Evolutionary conservation across 768 basidiomycete genomes (phyloP).

Genomic region (Naganishia antarctica): DNA sequence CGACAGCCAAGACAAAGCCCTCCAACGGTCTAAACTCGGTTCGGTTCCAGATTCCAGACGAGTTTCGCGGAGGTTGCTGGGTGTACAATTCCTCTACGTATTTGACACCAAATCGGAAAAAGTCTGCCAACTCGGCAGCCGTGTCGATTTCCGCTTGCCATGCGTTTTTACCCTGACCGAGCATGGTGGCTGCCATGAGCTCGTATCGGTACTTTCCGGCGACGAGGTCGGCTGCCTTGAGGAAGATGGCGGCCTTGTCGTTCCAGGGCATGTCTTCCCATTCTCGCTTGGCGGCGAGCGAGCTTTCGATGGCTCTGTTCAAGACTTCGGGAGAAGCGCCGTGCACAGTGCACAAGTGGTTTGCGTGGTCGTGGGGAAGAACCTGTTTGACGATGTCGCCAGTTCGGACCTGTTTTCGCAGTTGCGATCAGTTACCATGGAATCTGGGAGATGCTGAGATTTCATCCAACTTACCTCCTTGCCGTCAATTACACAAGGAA

Average conservation of each 20-base stretch:
- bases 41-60: conserved; percentile 88
- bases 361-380: conserved; percentile 79
- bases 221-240: conserved; percentile 93
- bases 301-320: conserved; percentile 73
- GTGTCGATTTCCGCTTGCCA: conserved; percentile 99
- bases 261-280: conserved; percentile 97
- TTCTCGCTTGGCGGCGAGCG: conserved; percentile 73
- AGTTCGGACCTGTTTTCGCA: conserved; percentile 62
- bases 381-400: conserved; percentile 72
- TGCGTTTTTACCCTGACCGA: conserved; percentile 97
- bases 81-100: conserved; percentile 92
- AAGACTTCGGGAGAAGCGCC: conserved; percentile 77
- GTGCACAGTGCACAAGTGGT: conserved; percentile 76
- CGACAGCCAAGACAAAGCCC: conserved; percentile 94
- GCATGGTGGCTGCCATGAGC: conserved; percentile 90
- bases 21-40: conserved; percentile 95
- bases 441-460: conserved; percentile 23
- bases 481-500: conserved; percentile 89
- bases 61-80: conserved; percentile 82
- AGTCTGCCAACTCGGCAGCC: conserved; percentile 92
- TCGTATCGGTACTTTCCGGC: conserved; percentile 94
- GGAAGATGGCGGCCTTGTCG: conserved; percentile 94
- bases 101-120: conserved; percentile 77
- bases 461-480: conserved; percentile 58
- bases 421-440: not conserved